Evolutionary conservation across 192 early-diverging fungal genomes (phyloP), one percentile per base, ranked within the genome.

Genomic region (Borealophlyctis nickersoniae): DNA sequence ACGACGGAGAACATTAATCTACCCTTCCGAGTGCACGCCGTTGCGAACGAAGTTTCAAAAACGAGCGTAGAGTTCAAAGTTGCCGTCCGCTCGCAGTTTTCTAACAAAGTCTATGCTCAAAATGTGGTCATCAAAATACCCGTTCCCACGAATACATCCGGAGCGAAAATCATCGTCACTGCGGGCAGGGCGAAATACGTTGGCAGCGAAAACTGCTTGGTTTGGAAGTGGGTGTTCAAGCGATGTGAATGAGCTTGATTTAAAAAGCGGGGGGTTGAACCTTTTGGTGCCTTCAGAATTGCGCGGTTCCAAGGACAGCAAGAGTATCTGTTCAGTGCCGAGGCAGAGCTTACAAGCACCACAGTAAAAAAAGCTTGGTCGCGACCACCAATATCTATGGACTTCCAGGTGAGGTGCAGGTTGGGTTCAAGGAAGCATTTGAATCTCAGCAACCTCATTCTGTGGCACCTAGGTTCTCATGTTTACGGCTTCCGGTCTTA

Each of bases 401-500:
- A 97, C 63, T 93, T 93, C 63, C 90, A 92, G 65, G 88, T 86
- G 33, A 16, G 45, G 22, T 36, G 39, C 39, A 45, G 39, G 39
- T 45, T 45, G 7, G 9, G 39, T 45, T 7, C 19, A 45, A 45
- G 9, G 9, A 19, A 7, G 19, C 39, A 13, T 45, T 45, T 7
- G 4, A 36, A 1, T n/a, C 33, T 35, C 2, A 22, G 24, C 16
- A 62, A 58, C 2, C 11, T 52, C 23, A 23, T n/a, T 19, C 22
- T 28, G 19, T 28, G 27, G 22, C 58, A 72, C 79, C 24, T 72
- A 88, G 79, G 89, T 94, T 23, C 77, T 97, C 13, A 98, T 98
- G 96, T 97, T 97, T 69, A 97, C 96, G 13, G 91, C 95, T 28
- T 95, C 92, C 14, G 96, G 96, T 5, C 70, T 98, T 60, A 83